Evolutionary conservation across 495 filamentous ascomycete species (phyloP).

Genomic region (Neurospora intermedia): DNA sequence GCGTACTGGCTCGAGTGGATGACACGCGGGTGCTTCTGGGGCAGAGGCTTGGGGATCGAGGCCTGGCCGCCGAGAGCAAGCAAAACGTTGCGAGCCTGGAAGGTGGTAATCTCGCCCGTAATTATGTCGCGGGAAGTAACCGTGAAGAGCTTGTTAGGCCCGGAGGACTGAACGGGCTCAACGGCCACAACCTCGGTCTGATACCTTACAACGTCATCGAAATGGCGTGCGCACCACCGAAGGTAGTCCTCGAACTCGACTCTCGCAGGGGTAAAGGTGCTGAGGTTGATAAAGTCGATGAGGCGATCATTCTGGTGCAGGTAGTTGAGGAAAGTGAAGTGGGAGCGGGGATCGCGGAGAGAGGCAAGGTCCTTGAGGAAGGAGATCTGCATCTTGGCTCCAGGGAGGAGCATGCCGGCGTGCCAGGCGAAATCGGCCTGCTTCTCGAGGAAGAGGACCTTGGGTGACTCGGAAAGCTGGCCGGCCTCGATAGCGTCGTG

Average conservation of each 20-base stretch:
- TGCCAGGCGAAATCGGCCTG: conserved; percentile 85
- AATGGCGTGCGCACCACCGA: conserved; percentile 77
- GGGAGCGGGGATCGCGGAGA: conserved; percentile 71
- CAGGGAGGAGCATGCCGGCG: conserved; percentile 85
- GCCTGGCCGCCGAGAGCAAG: conserved; percentile 77
- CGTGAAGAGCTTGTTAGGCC: conserved; percentile 38
- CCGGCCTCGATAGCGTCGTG: conserved; percentile 52
- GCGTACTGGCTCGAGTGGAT: conserved; percentile 89
- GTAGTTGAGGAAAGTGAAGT: conserved; percentile 96
- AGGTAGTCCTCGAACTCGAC: conserved; percentile 94
- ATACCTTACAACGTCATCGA: conserved; percentile 70
- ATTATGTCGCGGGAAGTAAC: conserved; percentile 31
- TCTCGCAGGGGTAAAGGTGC: conserved; percentile 77
- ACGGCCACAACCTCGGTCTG: conserved; percentile 64
- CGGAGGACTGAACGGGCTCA: conserved; percentile 31
- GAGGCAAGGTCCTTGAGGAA: conserved; percentile 96
- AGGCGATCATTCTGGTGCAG: conserved; percentile 68
- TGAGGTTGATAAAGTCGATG: conserved; percentile 79
- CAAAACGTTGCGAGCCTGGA: conserved; percentile 66
- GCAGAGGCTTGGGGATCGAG: conserved; percentile 59
- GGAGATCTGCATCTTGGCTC: conserved; percentile 93
- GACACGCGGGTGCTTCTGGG: conserved; percentile 50
- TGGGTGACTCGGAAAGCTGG: conserved; percentile 38
- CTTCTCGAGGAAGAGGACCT: conserved; percentile 75
- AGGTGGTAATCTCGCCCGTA: conserved; percentile 23